These are phyloP conservation scores for Penicillium crystallinum DNA, from an alignment of 495 filamentous ascomycete genomes.

Conservation along the genomic window DNA sequence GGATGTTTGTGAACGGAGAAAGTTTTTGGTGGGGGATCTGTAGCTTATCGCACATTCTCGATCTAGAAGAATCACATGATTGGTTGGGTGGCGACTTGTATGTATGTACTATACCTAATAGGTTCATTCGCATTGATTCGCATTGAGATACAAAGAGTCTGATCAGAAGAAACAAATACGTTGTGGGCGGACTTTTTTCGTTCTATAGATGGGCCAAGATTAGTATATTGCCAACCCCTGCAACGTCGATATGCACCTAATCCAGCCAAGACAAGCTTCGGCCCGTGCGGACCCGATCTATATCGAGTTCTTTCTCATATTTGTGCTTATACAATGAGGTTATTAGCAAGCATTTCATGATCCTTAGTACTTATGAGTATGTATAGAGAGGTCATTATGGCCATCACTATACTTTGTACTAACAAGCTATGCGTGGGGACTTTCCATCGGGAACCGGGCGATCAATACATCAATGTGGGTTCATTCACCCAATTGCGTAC, in stretches of 20 bases:
- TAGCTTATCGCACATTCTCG: constrained; percentile 1
- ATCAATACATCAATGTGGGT: background rate
- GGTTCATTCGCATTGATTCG: background rate
- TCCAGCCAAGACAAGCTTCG: constrained; percentile 1
- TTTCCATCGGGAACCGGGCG: background rate
- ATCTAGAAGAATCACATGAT: constrained; percentile 5
- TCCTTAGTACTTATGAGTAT: background rate
- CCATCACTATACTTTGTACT: too few relatives aligned
- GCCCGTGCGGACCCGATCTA: constrained; percentile 1
- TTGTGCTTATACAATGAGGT: background rate
- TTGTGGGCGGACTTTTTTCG: too few relatives aligned
- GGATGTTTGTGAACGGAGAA: background rate
- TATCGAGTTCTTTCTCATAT: too few relatives aligned
- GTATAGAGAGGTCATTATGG: too few relatives aligned
- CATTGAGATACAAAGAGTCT: too few relatives aligned
- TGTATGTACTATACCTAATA: too few relatives aligned
- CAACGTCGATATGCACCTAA: background rate
- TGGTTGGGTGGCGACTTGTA: background rate
- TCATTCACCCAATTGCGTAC: background rate
- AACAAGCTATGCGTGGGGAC: background rate
- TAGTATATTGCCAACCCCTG: background rate
- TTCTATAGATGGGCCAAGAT: too few relatives aligned
- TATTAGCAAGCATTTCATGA: background rate
- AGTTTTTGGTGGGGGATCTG: constrained; percentile 4
- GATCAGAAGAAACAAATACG: too few relatives aligned